Conservation (phyloP, 2,329 filamentous ascomycete species). For the Massarina eburnea region DNA sequence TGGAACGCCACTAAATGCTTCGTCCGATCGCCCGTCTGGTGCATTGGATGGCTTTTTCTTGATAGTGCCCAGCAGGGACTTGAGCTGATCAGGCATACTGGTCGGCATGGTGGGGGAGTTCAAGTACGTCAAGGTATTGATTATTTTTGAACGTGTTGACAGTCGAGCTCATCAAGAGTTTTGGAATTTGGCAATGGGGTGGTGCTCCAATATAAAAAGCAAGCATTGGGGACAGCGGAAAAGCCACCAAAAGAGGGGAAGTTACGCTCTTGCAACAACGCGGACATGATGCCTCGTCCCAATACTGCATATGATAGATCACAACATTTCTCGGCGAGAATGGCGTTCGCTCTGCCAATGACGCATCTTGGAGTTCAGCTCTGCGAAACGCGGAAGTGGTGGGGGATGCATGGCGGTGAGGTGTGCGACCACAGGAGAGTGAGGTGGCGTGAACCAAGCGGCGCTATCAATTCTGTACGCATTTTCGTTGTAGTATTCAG, state of each 20-base stretch:
- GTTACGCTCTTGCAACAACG: neutral
- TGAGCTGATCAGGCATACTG: conserved; percentile 42
- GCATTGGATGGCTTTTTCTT: conserved; percentile 50
- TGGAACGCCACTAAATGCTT: conserved; percentile 23
- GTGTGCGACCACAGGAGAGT: no score
- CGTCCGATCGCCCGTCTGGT: conserved; percentile 50
- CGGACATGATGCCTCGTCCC: no score
- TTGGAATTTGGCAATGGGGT: neutral
- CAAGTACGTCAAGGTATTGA: neutral
- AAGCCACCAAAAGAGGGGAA: neutral
- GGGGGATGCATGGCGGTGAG: no score
- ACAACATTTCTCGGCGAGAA: no score
- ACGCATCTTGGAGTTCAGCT: no score
- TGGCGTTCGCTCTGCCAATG: no score
- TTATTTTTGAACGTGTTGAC: neutral
- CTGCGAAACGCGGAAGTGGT: no score
- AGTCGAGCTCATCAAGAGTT: neutral
- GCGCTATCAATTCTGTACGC: no score
- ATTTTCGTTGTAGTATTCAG: no score
- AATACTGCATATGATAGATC: no score
- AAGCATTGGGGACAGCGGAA: neutral
- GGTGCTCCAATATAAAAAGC: neutral
- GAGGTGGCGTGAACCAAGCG: no score
- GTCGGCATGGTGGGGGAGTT: neutral
- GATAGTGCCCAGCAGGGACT: conserved; percentile 49